These are phyloP conservation scores for Suhomyces vadensis DNA, from an alignment of 805 yeast genomes.

Conservation along the genomic window DNA sequence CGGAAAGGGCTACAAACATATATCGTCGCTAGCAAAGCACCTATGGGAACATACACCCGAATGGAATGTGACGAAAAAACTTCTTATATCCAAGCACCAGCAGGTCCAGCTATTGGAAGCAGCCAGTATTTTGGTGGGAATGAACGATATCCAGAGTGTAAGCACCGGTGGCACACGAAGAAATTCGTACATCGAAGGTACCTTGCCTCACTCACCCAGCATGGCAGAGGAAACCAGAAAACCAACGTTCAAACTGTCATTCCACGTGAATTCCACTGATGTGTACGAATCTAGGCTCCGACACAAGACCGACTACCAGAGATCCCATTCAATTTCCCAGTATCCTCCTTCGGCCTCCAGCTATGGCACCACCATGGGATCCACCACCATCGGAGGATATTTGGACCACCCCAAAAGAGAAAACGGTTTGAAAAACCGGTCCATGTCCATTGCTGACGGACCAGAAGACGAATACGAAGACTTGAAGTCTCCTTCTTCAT, in stretches of 20 bases:
- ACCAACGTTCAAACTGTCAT: constrained; percentile 4
- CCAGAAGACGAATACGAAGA: constrained; percentile 8
- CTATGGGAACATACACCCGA: constrained; percentile 95
- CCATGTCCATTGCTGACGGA: constrained; percentile 13
- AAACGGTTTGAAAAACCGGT: constrained; percentile 4
- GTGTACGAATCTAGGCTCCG: background rate
- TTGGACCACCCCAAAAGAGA: constrained; percentile 23
- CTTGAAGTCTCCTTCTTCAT: constrained; percentile 17
- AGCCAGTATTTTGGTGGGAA: constrained; percentile 72
- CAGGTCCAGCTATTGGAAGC: constrained; percentile 83
- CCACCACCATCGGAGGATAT: constrained; percentile 31
- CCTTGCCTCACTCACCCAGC: background rate
- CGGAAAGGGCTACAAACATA: constrained; percentile 89
- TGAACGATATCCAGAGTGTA: constrained; percentile 49
- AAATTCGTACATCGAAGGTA: constrained; percentile 6
- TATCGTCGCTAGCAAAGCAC: constrained; percentile 83
- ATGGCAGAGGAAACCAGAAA: background rate
- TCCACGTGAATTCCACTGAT: background rate
- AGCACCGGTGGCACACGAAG: constrained; percentile 5
- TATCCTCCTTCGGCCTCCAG: constrained; percentile 40
- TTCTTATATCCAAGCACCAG: constrained; percentile 82
- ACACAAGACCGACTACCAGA: constrained; percentile 12
- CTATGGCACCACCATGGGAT: constrained; percentile 9
- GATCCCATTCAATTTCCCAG: constrained; percentile 47
- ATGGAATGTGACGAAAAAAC: constrained; percentile 83